A percentile compares a stretch with the other conserved stretches of the same genome.
phyloP scores from a whole-genome alignment of 768 basidiomycete species.

The Phaffia australis region DNA sequence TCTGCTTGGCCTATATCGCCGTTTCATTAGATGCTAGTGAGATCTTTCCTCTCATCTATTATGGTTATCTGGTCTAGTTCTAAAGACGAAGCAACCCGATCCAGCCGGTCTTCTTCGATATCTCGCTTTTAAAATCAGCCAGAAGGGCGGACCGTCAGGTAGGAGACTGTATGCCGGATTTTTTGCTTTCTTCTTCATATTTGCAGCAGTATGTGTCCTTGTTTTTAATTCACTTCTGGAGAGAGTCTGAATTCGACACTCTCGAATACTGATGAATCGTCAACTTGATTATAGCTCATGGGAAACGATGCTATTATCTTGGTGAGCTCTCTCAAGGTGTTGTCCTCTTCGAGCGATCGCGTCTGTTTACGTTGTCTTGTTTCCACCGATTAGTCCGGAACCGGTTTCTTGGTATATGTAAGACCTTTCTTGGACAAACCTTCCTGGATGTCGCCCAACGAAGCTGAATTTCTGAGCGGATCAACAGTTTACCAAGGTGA shows the following conservation, averaged over 20 bases:
- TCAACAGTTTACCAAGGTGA: conserved; percentile 58
- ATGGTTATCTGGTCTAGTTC: too few relatives aligned
- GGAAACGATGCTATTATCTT: conserved; percentile 75
- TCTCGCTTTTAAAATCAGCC: conserved; percentile 79
- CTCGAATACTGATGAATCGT: background rate
- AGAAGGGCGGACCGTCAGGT: conserved; percentile 62
- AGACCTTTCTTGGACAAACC: background rate
- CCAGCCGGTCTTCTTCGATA: conserved; percentile 64
- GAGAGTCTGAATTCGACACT: background rate
- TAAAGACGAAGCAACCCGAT: too few relatives aligned
- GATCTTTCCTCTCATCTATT: too few relatives aligned
- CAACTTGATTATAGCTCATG: background rate
- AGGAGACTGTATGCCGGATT: conserved; percentile 64
- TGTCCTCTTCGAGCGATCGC: conserved; percentile 49
- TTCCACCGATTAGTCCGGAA: conserved; percentile 2
- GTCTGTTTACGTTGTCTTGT: background rate
- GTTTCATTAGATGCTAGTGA: conserved; percentile 68
- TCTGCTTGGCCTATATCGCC: conserved; percentile 80
- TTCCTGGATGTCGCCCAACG: too few relatives aligned
- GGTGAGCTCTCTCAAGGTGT: conserved; percentile 48
- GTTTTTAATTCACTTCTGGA: conserved; percentile 30
- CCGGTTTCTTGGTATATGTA: conserved; percentile 21
- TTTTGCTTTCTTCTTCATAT: conserved; percentile 66
- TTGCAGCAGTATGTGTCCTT: conserved; percentile 57
- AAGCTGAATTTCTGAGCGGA: background rate